phyloP scores from a whole-genome alignment of 331 rosid species.

The Saraca asoca region DNA sequence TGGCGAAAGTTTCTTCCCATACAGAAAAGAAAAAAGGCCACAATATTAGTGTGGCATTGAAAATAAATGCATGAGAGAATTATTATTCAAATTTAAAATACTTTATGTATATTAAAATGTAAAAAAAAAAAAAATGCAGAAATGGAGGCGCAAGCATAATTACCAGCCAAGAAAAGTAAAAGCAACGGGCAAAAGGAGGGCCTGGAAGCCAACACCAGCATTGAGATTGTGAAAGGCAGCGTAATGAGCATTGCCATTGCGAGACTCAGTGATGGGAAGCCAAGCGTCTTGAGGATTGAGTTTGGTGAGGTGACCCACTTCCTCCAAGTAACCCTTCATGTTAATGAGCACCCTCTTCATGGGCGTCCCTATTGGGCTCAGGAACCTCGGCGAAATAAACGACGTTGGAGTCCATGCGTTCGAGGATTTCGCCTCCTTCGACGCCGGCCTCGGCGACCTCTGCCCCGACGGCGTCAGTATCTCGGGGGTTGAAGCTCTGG shows the following conservation, averaged over 20 bases:
- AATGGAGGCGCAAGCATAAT: too few species aligned
- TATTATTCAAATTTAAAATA: too few species aligned
- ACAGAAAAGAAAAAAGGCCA: too few species aligned
- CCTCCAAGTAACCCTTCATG: slow-evolving; percentile 97
- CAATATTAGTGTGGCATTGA: too few species aligned
- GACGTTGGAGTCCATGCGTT: slow-evolving; percentile 97
- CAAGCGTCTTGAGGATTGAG: slow-evolving; percentile 98
- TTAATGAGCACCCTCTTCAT: slow-evolving; percentile 89
- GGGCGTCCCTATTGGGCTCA: slow-evolving; percentile 98
- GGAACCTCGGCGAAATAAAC: slow-evolving; percentile 88
- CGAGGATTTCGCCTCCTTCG: slow-evolving; percentile 84
- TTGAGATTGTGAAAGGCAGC: slow-evolving; percentile 98
- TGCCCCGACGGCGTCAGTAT: slow-evolving; percentile 84
- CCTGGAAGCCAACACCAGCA: slow-evolving; percentile 97
- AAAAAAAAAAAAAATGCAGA: too few species aligned
- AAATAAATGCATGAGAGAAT: too few species aligned
- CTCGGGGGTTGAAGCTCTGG: slow-evolving; percentile 93
- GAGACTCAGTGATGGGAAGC: slow-evolving; percentile 97
- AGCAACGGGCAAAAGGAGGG: slow-evolving; percentile 89
- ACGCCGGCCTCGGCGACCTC: slow-evolving; percentile 79
- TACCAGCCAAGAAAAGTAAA: slow-evolving; percentile 98
- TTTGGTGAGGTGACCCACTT: slow-evolving; percentile 91
- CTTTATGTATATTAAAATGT: too few species aligned
- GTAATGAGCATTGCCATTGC: slow-evolving; percentile 95
- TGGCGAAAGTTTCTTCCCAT: slow-evolving; percentile 11